Conservation (phyloP, 371 early-diverging fungal species). For the Vairimorpha ceranae region DNA sequence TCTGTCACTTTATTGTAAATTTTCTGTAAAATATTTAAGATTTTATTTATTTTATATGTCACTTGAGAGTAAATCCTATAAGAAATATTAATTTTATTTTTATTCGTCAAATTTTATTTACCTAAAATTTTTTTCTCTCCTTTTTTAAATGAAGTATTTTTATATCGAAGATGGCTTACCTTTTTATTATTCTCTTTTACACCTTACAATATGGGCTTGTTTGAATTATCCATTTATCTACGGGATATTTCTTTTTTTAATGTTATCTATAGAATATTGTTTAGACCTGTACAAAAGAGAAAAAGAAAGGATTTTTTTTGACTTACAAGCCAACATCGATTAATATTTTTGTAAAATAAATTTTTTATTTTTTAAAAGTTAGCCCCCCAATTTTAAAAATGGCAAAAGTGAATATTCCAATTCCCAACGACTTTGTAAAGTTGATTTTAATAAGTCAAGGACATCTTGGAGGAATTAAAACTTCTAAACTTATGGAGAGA, state of each 20-base stretch:
- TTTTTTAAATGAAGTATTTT: background rate
- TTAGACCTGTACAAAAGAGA: background rate
- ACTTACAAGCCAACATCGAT: too few relatives aligned
- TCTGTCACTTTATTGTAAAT: too few relatives aligned
- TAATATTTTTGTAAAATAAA: too few relatives aligned
- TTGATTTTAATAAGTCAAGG: constrained; percentile 51
- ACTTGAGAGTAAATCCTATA: too few relatives aligned
- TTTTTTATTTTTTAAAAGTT: constrained; percentile 16
- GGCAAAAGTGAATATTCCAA: constrained; percentile 47
- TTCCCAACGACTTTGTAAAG: constrained; percentile 59
- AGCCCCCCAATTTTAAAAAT: constrained; percentile 33
- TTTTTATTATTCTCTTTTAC: background rate
- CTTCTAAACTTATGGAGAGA: constrained; percentile 55
- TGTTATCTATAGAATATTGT: background rate
- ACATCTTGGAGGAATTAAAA: constrained; percentile 61
- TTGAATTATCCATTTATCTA: background rate
- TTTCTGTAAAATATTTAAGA: too few relatives aligned
- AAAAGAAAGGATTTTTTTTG: background rate
- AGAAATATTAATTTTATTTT: too few relatives aligned
- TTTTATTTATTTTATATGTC: too few relatives aligned
- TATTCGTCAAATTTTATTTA: background rate
- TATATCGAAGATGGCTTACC: background rate
- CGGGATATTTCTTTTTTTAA: background rate
- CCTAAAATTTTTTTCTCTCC: background rate
- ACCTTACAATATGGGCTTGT: background rate